Evolutionary conservation across 2,329 filamentous ascomycete genomes (phyloP).

Genomic region (Diaporthe amygdali): DNA sequence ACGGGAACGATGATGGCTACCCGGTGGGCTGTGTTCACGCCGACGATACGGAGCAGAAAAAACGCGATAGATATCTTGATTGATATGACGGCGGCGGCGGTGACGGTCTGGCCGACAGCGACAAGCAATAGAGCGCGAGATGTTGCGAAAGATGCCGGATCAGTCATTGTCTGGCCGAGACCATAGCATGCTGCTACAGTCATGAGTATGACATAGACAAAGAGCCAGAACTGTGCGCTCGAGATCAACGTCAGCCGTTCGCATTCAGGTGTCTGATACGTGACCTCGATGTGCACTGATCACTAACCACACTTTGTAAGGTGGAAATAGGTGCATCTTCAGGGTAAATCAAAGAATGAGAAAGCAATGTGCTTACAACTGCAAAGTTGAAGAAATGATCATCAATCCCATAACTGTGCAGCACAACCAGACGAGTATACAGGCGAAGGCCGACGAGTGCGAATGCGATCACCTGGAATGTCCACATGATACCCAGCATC

Average conservation of each 20-base stretch:
- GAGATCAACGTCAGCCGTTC: neutral
- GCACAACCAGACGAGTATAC: conserved; percentile 19
- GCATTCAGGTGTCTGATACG: too few relatives aligned
- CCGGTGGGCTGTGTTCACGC: neutral
- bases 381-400: conserved; percentile 21
- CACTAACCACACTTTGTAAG: neutral
- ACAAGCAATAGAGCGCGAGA: neutral
- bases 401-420: conserved; percentile 21
- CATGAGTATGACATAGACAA: conserved; percentile 10
- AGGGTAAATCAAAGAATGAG: too few relatives aligned
- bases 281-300: too few relatives aligned
- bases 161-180: neutral
- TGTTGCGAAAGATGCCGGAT: neutral
- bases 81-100: neutral
- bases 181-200: conserved; percentile 12
- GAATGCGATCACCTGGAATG: conserved; percentile 18
- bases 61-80: conserved; percentile 22
- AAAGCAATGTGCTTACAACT: neutral
- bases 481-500: conserved; percentile 19
- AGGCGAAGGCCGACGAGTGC: conserved; percentile 22
- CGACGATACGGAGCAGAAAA: conserved; percentile 20
- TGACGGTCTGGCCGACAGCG: conserved; percentile 12
- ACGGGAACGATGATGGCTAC: conserved; percentile 6
- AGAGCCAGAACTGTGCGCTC: neutral
- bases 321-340: neutral